Evolutionary conservation across 768 basidiomycete genomes (phyloP), one percentile per base, ranked within the genome.

Genomic region (Boletus fagicola): DNA sequence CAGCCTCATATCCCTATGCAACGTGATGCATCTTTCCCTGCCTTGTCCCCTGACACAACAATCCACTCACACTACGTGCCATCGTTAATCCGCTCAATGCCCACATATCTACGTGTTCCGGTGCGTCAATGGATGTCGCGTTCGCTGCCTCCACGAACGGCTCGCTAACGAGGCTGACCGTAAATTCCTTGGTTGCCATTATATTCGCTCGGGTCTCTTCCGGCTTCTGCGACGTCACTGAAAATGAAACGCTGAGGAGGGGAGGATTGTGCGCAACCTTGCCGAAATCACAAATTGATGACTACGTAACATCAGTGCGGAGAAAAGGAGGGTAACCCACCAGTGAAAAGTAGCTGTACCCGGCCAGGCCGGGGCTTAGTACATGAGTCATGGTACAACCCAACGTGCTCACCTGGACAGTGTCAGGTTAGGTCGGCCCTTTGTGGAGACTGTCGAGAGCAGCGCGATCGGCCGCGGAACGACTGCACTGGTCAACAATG

Each of bases 161-260:
- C 68, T 90, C 86, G 54, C 84, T 87, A 62, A 93, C 83, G 51
- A 88, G 83, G 63, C 83, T 87, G 49, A 86, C 81, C 9, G 83
- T 84, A 69, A 92, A 92, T 65, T 87, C 78, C 58, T 83, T 84
- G 16, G 82, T 86, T 0, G 75, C 73, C 49, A 80, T 69, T 59
- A 90, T 86, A 59, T 91, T 91, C 57, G 79, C 76, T 49, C 82
- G 77, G 18, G 85, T 86, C 65, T 90, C 86, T 66, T 85, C 83
- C 39, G 77, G 76, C 36, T 74, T 70, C 28, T 73, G 74, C 40
- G 71, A 73, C 22, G 76, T 75, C 45, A 79, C 63, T 26, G 75
- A 74, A 67, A 87, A 83, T 7, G 84, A 85, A 48, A 91, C 64
- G 70, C 82, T 83, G 61, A 92, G 63, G 55, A 86, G 73, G 0